Evolutionary conservation across 2,329 filamentous ascomycete genomes (phyloP).

Genomic region (Ceratocystis eucalypticola): DNA sequence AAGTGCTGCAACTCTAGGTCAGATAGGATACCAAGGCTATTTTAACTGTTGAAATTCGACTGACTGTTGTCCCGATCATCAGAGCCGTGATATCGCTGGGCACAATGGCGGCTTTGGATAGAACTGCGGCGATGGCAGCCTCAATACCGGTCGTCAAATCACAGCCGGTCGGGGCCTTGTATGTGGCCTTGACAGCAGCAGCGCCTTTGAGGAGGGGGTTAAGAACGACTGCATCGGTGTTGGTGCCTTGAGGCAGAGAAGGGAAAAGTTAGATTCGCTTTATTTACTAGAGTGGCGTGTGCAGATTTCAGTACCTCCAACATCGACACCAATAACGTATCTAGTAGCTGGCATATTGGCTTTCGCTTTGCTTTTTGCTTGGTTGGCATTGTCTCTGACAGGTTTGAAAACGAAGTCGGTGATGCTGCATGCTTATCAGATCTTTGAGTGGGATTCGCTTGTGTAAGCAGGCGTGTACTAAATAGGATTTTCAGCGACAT

Average conservation of each 20-base stretch:
- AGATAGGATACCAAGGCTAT: not conserved
- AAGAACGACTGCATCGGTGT: conserved; percentile 40
- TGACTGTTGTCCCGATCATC: conserved; percentile 39
- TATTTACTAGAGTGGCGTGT: not conserved
- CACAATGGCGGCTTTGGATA: conserved; percentile 13
- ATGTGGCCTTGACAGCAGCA: conserved; percentile 22
- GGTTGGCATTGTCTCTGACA: not conserved
- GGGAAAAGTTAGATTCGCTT: not conserved
- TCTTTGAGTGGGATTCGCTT: conserved; percentile 22
- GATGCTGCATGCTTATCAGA: conserved; percentile 12
- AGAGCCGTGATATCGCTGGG: conserved; percentile 33
- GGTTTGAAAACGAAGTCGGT: not conserved
- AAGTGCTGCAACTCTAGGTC: conserved; percentile 30
- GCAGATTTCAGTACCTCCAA: conserved; percentile 25
- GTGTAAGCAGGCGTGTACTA: not conserved
- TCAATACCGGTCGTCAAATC: conserved; percentile 36
- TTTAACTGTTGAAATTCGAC: not conserved
- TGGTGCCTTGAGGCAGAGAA: conserved; percentile 29
- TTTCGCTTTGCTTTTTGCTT: conserved; percentile 11
- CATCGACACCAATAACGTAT: conserved; percentile 30
- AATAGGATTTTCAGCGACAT: not conserved
- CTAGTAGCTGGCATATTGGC: not conserved
- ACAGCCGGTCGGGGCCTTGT: conserved; percentile 37
- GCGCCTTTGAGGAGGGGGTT: conserved; percentile 27
- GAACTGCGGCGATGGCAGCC: conserved; percentile 11